These are phyloP conservation scores for Periconia sp. DNA, from an alignment of 2,329 filamentous ascomycete species.

Conservation along the genomic window DNA sequence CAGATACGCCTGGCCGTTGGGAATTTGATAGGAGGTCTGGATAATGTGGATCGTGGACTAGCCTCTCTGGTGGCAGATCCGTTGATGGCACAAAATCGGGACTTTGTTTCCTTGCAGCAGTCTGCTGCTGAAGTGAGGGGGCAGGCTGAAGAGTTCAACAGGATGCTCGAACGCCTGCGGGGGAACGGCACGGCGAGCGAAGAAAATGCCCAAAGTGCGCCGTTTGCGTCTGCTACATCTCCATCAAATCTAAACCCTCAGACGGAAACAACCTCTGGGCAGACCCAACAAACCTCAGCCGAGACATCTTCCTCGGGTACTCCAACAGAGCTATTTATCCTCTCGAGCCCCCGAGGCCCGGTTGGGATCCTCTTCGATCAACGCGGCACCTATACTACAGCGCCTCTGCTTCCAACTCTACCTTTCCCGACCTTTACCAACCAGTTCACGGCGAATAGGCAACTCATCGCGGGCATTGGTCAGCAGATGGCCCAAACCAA, in stretches of 20 bases:
- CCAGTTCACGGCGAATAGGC: conserved; percentile 41
- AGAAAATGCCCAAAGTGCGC: no score
- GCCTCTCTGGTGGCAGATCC: conserved; percentile 28
- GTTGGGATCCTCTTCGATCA: conserved; percentile 45
- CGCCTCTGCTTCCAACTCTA: conserved; percentile 33
- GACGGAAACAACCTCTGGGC: conserved; percentile 10
- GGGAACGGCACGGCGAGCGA: no score
- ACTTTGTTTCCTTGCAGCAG: conserved; percentile 37
- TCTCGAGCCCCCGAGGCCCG: conserved; percentile 45
- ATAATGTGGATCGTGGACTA: conserved; percentile 34
- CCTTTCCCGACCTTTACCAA: conserved; percentile 39
- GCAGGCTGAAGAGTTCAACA: conserved; percentile 30
- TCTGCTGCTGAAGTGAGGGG: conserved; percentile 32
- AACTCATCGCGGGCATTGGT: conserved; percentile 36
- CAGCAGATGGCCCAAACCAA: conserved; percentile 38
- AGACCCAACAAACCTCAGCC: conserved; percentile 12
- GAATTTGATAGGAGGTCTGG: conserved; percentile 29
- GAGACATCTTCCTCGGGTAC: conserved; percentile 20
- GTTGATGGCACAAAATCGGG: conserved; percentile 32
- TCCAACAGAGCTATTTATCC: conserved; percentile 39
- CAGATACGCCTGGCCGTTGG: conserved; percentile 34
- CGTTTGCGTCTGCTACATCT: neutral
- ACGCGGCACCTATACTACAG: conserved; percentile 41
- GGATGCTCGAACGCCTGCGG: conserved; percentile 24
- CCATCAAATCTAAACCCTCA: no score